Base-by-base conservation (phyloP, 2,329 filamentous ascomycete genomes). In the Daldinia sp. region DNA sequence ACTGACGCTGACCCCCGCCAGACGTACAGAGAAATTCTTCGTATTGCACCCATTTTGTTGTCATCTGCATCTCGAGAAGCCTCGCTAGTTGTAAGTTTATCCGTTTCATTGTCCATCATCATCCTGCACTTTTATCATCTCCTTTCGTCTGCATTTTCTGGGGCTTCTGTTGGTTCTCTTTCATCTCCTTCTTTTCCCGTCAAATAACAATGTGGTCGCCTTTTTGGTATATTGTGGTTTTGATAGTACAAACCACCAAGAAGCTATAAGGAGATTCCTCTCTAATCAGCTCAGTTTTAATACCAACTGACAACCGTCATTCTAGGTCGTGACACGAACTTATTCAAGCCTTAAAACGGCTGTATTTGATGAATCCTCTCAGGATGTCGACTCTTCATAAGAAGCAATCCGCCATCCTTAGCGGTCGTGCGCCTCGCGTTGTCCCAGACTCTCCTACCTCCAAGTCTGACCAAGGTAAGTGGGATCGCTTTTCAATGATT, bases 391-490 rank as follows among this genome's bases (percentile, higher is more conserved):
- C 26, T 28, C 50, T 65, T n/a, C 42, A 41, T 6, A 65, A 69
- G 57, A 65, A 67, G 35, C 54, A 65, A 28, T 63, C 64, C 6
- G 62, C 42, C 51, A 69, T 54, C 48, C 54, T 70, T 33, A 48
- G 37, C 44, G 42, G 23, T 9, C 18, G 9, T 4, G 20, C 42
- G 35, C 15, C 37, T 12, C 60, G 39, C 12, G 28, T 37, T 2
- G 30, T 42, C 10, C 13, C 30, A 1, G 39, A 54, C 6, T 69
- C 69, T 6, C 67, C 64, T 15, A 39, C 20, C n/a, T 46, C 67
- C 10, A 70, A 72, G 60, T 70, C 67, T n/a, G 69, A 72, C 28
- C 61, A 67, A 53, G 69, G 69, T 67, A 50, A 59, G 69, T 67
- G 7, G 5, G 6, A 51, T 9, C 9, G 9, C 15, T 63, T 23